Evolutionary conservation across 805 yeast genomes (phyloP).

Genomic region (Candida easanensis): DNA sequence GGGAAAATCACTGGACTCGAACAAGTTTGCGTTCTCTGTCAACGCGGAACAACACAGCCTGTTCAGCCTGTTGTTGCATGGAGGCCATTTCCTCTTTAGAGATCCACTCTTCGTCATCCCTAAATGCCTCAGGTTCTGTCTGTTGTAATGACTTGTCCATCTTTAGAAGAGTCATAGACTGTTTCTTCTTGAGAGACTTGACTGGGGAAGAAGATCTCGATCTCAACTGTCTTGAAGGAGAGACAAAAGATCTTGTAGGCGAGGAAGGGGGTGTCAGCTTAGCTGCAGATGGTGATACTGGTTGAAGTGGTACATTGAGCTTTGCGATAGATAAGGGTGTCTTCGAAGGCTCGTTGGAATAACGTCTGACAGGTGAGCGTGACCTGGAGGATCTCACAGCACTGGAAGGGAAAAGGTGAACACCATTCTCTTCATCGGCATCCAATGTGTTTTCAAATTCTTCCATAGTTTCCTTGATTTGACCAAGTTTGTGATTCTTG

Average conservation of each 20-base stretch:
- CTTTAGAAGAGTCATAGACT: slow-evolving; percentile 24
- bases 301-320: slow-evolving; percentile 9
- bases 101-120: slow-evolving; percentile 14
- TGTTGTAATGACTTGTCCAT: slow-evolving; percentile 24
- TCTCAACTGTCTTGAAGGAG: slow-evolving; percentile 20
- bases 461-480: slow-evolving; percentile 15
- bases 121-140: slow-evolving; percentile 1
- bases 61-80: slow-evolving; percentile 23
- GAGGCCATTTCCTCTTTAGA: slow-evolving; percentile 19
- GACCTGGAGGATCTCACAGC: slow-evolving; percentile 18
- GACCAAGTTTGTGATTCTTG: slow-evolving; percentile 10
- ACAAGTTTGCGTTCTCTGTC: slow-evolving; percentile 26
- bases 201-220: slow-evolving; percentile 26
- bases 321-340: slow-evolving; percentile 18
- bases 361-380: slow-evolving; percentile 23
- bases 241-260: slow-evolving; percentile 8
- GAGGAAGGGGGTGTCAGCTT: slow-evolving; percentile 17
- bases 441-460: slow-evolving; percentile 3
- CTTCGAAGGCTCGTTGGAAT: slow-evolving; percentile 10
- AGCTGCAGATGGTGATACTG: neutral
- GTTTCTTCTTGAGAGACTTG: slow-evolving; percentile 27
- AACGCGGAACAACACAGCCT: slow-evolving; percentile 26
- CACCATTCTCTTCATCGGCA: slow-evolving; percentile 14
- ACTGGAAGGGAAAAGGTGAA: slow-evolving; percentile 20
- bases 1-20: slow-evolving; percentile 8